Conservation (phyloP, 805 yeast genomes). For the Spathaspora passalidarum region DNA sequence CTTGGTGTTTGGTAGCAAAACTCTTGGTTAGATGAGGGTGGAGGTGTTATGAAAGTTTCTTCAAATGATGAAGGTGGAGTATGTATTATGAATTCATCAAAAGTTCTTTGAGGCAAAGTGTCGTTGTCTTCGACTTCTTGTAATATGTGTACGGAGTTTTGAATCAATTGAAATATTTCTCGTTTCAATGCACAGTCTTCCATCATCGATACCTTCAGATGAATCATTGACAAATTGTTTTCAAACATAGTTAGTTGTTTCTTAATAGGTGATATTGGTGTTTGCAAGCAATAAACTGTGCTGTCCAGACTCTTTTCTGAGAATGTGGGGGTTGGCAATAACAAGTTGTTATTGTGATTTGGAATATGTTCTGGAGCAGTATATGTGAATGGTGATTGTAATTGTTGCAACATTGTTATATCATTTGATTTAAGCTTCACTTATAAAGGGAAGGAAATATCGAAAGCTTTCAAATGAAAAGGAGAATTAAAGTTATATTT, state of each 20-base stretch:
- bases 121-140: background rate
- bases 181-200: conserved; percentile 2
- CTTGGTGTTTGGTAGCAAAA: conserved; percentile 4
- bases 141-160: background rate
- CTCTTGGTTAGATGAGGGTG: background rate
- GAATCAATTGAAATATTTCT: conserved; percentile 1
- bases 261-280: background rate
- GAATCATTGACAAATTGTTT: conserved; percentile 2
- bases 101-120: conserved; percentile 1
- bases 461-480: background rate
- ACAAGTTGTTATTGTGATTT: background rate
- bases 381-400: conserved; percentile 3
- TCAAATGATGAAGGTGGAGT: conserved; percentile 3
- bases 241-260: background rate
- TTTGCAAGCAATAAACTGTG: background rate
- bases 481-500: conserved; percentile 2
- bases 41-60: background rate
- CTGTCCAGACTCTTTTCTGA: background rate
- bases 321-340: conserved; percentile 2
- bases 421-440: background rate
- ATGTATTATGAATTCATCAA: conserved; percentile 2
- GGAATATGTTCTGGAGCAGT: conserved; percentile 1
- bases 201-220: conserved; percentile 1
- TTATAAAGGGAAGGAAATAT: background rate
- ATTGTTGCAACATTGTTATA: conserved; percentile 5